Conservation (phyloP, 2,329 filamentous ascomycete species). For the Penicillium sp. region DNA sequence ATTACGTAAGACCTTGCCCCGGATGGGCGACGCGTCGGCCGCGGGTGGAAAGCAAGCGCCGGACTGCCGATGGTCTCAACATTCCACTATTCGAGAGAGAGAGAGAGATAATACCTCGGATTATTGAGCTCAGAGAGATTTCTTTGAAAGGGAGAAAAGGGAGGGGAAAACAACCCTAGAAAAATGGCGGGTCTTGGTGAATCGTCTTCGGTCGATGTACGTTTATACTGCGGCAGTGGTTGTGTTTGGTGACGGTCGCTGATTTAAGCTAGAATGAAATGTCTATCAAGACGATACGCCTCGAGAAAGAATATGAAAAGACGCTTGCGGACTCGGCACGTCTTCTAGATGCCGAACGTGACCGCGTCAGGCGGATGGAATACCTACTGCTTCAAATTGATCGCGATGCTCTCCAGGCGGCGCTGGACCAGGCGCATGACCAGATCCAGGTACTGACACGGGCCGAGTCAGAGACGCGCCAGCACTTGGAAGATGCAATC, state of each 20-base stretch:
- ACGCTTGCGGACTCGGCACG: constrained; percentile 59
- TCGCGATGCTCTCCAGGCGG: constrained; percentile 60
- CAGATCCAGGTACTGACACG: constrained; percentile 47
- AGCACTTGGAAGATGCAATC: constrained; percentile 46
- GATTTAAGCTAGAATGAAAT: constrained; percentile 33
- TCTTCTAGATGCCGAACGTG: constrained; percentile 68
- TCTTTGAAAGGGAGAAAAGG: too few relatives aligned
- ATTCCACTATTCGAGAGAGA: too few relatives aligned
- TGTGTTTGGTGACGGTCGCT: not conserved
- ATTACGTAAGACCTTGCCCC: constrained; percentile 13
- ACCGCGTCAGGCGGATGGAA: constrained; percentile 63
- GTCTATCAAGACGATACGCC: constrained; percentile 47
- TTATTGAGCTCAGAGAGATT: too few relatives aligned
- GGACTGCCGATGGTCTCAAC: too few relatives aligned
- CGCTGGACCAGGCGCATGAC: constrained; percentile 54
- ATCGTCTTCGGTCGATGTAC: constrained; percentile 22
- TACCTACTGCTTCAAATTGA: constrained; percentile 69
- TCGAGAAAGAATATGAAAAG: constrained; percentile 66
- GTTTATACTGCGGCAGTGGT: constrained; percentile 2
- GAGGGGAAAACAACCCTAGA: too few relatives aligned
- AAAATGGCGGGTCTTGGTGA: constrained; percentile 11
- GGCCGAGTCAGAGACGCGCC: constrained; percentile 35
- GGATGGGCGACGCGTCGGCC: too few relatives aligned
- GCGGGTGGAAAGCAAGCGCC: too few relatives aligned
- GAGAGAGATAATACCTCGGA: too few relatives aligned